These are phyloP conservation scores for Arbutus unedo DNA, from an alignment of 148 eudicot species.

Conservation along the genomic window DNA sequence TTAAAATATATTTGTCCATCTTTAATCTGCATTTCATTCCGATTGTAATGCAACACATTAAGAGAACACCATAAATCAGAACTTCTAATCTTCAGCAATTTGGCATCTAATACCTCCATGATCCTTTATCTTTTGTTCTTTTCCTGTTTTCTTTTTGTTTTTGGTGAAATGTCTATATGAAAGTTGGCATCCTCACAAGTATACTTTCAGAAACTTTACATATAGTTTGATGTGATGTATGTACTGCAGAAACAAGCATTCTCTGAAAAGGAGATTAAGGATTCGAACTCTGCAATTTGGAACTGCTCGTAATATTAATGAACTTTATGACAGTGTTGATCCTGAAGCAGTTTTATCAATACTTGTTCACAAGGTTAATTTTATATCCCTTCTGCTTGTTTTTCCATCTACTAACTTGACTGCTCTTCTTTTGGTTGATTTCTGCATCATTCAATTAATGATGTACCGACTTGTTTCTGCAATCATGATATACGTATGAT, in stretches of 20 bases:
- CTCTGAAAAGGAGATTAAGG: slow-evolving; percentile 75
- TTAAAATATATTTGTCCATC: not conserved
- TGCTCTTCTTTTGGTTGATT: not conserved
- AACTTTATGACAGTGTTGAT: slow-evolving; percentile 94
- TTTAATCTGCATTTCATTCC: not conserved
- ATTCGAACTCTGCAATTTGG: slow-evolving; percentile 79
- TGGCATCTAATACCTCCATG: not conserved
- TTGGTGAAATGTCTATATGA: not conserved
- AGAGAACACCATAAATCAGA: no score
- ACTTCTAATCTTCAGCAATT: not conserved
- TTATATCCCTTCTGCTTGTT: slow-evolving; percentile 3
- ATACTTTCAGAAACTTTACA: not conserved
- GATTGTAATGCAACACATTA: no score
- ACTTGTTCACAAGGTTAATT: slow-evolving; percentile 86
- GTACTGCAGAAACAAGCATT: slow-evolving; percentile 65
- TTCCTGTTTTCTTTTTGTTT: not conserved
- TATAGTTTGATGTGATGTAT: slow-evolving; percentile 14
- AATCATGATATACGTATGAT: not conserved
- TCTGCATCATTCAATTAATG: slow-evolving; percentile 5
- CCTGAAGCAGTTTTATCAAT: slow-evolving; percentile 88
- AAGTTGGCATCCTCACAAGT: not conserved
- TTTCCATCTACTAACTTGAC: not conserved
- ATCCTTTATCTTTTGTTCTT: not conserved
- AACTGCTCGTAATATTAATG: slow-evolving; percentile 80
- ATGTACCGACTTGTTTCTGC: not conserved